Evolutionary conservation across 2,329 filamentous ascomycete species (phyloP).

Genomic region (Epichloe aotearoae): DNA sequence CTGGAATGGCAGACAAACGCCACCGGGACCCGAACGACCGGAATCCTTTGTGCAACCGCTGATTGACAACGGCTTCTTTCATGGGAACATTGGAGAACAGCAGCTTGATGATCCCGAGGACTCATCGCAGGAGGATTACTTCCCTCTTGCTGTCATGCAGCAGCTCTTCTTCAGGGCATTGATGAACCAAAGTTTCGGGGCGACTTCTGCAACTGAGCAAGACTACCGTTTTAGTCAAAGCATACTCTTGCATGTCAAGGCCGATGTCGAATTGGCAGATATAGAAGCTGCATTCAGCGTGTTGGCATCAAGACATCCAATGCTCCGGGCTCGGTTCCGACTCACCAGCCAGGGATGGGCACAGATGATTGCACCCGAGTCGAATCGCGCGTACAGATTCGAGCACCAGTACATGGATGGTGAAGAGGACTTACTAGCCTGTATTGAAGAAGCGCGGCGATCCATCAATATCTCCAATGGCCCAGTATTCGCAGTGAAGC

Average conservation of each 20-base stretch:
- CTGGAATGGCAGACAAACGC: slow-evolving; percentile 14
- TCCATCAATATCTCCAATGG: slow-evolving; percentile 35
- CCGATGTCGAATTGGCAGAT: slow-evolving; percentile 26
- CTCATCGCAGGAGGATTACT: slow-evolving; percentile 21
- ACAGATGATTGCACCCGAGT: slow-evolving; percentile 28
- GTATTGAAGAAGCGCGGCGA: slow-evolving; percentile 28
- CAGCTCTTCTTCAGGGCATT: slow-evolving; percentile 37
- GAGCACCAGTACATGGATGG: slow-evolving; percentile 26
- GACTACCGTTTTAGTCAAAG: slow-evolving; percentile 38
- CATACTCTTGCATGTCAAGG: slow-evolving; percentile 31
- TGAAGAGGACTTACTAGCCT: slow-evolving; percentile 26
- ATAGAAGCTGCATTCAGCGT: slow-evolving; percentile 35
- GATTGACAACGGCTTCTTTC: background rate
- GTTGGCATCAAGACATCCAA: slow-evolving; percentile 35
- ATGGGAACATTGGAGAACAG: background rate
- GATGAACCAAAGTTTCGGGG: slow-evolving; percentile 23
- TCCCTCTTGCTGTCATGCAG: slow-evolving; percentile 40
- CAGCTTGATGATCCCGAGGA: slow-evolving; percentile 1
- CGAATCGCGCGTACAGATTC: slow-evolving; percentile 30
- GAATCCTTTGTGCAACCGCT: slow-evolving; percentile 4
- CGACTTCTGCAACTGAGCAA: slow-evolving; percentile 17
- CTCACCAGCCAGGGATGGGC: slow-evolving; percentile 28
- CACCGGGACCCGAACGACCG: background rate
- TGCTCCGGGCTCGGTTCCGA: slow-evolving; percentile 36
- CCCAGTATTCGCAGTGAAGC: slow-evolving; percentile 36